phyloP scores from a whole-genome alignment of 768 basidiomycete species.

The Suillus hirtellus region DNA sequence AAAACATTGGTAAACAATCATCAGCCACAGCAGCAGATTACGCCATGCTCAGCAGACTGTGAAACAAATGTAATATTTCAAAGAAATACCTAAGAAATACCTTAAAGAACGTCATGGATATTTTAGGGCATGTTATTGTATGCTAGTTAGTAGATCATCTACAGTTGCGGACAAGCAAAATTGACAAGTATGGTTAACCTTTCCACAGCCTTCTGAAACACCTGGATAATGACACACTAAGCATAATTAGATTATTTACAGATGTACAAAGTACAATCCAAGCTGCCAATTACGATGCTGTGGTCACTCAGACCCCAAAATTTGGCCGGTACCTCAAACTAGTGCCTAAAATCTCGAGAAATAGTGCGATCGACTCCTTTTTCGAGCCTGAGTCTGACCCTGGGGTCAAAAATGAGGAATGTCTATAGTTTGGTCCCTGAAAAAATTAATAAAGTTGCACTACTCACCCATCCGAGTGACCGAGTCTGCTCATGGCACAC shows the following conservation, averaged over 20 bases:
- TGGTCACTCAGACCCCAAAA: slow-evolving; percentile 4
- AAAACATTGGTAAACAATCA: too few relatives aligned
- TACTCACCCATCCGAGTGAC: background rate
- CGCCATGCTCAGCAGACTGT: too few relatives aligned
- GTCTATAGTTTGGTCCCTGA: background rate
- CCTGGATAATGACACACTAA: background rate
- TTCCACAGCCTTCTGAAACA: background rate
- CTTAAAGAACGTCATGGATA: too few relatives aligned
- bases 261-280: background rate
- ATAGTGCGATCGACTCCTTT: background rate
- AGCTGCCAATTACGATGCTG: background rate
- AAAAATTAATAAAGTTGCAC: background rate
- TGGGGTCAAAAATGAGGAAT: background rate
- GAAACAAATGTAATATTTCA: too few relatives aligned
- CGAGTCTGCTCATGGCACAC: background rate
- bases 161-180: slow-evolving; percentile 3
- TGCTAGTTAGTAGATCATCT: too few relatives aligned
- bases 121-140: too few relatives aligned
- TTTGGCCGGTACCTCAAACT: slow-evolving; percentile 2
- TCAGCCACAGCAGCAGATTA: too few relatives aligned
- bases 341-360: slow-evolving; percentile 1
- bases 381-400: background rate
- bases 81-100: too few relatives aligned
- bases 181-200: background rate
- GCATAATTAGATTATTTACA: slow-evolving; percentile 4